Evolutionary conservation across 768 basidiomycete species (phyloP).

Genomic region (Macrolepiota fuliginosa): DNA sequence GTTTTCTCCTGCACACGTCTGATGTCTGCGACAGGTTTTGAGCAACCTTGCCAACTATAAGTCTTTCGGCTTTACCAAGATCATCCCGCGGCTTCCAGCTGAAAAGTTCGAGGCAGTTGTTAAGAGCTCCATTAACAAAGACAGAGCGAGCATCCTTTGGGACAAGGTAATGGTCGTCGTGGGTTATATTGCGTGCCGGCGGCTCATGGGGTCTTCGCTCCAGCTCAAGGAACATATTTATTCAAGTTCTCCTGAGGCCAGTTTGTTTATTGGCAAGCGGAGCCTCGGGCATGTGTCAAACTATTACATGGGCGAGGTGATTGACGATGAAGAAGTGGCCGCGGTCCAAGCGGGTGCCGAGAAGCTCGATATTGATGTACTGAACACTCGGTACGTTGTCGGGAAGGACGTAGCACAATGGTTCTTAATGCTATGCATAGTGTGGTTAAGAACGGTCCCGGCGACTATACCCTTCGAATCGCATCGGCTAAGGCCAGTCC

Average conservation of each 20-base stretch:
- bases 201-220: slow-evolving; percentile 1
- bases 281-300: slow-evolving; percentile 75
- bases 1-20: not conserved
- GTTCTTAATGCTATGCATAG: slow-evolving; percentile 30
- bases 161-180: slow-evolving; percentile 41
- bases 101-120: slow-evolving; percentile 66
- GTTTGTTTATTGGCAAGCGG: slow-evolving; percentile 78
- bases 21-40: slow-evolving; percentile 35
- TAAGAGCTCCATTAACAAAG: slow-evolving; percentile 54
- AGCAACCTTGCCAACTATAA: slow-evolving; percentile 75
- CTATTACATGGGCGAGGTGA: slow-evolving; percentile 77
- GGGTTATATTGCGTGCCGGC: not conserved
- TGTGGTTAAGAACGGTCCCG: slow-evolving; percentile 63
- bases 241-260: slow-evolving; percentile 56
- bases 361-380: slow-evolving; percentile 66
- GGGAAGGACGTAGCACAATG: not conserved
- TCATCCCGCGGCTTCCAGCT: slow-evolving; percentile 66
- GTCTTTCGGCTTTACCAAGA: slow-evolving; percentile 84
- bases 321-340: slow-evolving; percentile 76
- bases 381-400: slow-evolving; percentile 71
- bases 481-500: slow-evolving; percentile 59
- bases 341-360: slow-evolving; percentile 75
- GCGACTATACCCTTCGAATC: slow-evolving; percentile 67
- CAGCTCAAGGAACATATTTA: slow-evolving; percentile 80
- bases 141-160: slow-evolving; percentile 60